Percentiles rank a stretch among this genome's conserved stretches.
phyloP scores from a whole-genome alignment of 2,329 filamentous ascomycete genomes.

The Aspergillus ustus region DNA sequence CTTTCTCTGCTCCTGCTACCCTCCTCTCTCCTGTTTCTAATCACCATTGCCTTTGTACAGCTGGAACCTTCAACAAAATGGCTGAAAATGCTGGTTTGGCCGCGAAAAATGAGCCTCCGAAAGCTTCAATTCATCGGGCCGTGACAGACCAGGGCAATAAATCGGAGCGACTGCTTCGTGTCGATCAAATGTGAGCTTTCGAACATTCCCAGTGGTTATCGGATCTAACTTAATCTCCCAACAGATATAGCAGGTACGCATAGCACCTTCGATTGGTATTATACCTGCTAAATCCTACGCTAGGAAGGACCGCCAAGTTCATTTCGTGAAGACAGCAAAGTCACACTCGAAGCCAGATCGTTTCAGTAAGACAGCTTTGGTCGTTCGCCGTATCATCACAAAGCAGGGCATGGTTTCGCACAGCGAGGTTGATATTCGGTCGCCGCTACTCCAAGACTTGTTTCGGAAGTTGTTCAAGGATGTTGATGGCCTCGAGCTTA shows the following conservation, averaged over 20 bases:
- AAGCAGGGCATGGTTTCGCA: slow-evolving; percentile 10
- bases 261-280: no score
- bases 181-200: slow-evolving; percentile 7
- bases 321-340: not conserved
- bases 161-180: slow-evolving; percentile 4
- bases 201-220: no score
- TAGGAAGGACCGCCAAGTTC: no score
- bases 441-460: not conserved
- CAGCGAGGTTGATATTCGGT: slow-evolving; percentile 3
- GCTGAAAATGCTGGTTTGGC: no score
- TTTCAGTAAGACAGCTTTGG: slow-evolving; percentile 9
- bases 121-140: not conserved
- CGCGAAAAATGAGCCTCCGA: not conserved
- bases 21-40: no score
- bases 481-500: not conserved
- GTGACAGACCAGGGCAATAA: slow-evolving; percentile 5
- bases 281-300: not conserved
- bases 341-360: not conserved
- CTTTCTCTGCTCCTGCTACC: no score
- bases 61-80: no score
- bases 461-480: not conserved
- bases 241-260: no score
- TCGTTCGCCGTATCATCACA: slow-evolving; percentile 5
- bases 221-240: no score
- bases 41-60: no score